Base-by-base conservation (phyloP, 139 green algal species). In the Coccomyxa sp. region DNA sequence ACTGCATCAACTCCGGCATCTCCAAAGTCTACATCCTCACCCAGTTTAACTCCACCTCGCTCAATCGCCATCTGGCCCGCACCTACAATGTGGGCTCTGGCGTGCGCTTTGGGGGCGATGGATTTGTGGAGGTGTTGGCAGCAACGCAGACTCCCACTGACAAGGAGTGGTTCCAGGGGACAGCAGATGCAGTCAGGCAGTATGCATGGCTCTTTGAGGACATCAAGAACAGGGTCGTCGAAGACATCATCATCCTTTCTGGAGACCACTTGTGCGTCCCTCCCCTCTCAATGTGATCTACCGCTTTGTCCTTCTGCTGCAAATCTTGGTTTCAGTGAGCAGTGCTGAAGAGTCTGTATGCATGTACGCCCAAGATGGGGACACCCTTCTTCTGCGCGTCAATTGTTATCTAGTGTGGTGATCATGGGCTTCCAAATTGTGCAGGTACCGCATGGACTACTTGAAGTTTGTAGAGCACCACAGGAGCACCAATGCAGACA, bases 1-100 rank as follows among this genome's bases (percentile, higher is more conserved):
- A 99, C 93, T 99, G 97, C 94, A 98, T 99, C 92, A 99, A 99
- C 94, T 93, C 87, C 83, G 96, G 96, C 83, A 97, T 99, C 89
- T 94, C 82, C 87, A 99, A 99, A 89, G 96, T 99, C 84, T 99
- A 98, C 93, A 97, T 99, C 86, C 87, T 99, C 28, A 99, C 96
- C 10, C 94, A 96, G 85, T 96, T 98, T 92, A 99, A 99, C 93
- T 98, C 93, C 83, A 98, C 94, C 58, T 98, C 93, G 17, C 91
- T 99, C n/a, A 99, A 99, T 92, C 90, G 97, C 32, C 96, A 99
- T 88, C 84, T 99, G 79, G 91, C 91, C 1, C 77, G 77, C 51
- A 98, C 97, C 10, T 99, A 99, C 94, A 99, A 99, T 89, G 94
- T 98, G 91, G 95, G 95, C 88, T 92, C 86, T 74, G 93, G 92